Evolutionary conservation across 176 grass and related monocot species (phyloP).

Genomic region (Tuctoria greenei): DNA sequence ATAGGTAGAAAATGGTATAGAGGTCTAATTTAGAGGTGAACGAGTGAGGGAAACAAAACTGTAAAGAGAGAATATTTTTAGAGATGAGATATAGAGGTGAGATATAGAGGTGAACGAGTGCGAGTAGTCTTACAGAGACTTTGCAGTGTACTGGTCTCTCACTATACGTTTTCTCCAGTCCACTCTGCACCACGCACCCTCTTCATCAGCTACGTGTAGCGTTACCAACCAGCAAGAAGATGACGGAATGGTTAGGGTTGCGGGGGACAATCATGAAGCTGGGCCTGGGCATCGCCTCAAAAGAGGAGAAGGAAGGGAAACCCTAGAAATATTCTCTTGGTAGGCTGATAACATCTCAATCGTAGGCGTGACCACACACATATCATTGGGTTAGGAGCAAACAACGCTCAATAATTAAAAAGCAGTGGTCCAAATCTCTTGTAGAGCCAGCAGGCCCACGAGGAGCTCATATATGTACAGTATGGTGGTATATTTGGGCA

Average conservation of each 20-base stretch:
- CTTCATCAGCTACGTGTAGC: neutral
- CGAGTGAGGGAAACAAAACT: no score
- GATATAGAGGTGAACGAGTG: no score
- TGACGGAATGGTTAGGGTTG: slow-evolving; percentile 42
- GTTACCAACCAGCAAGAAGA: slow-evolving; percentile 42
- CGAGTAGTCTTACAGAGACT: no score
- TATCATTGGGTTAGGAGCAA: slow-evolving; percentile 77
- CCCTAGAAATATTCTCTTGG: slow-evolving; percentile 97
- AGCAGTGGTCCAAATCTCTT: slow-evolving; percentile 43
- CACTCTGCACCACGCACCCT: no score
- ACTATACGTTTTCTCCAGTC: no score
- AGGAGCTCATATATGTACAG: neutral
- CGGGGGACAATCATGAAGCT: slow-evolving; percentile 45
- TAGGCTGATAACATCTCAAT: slow-evolving; percentile 56
- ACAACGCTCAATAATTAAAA: slow-evolving; percentile 46
- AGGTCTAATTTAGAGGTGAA: no score
- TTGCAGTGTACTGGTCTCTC: neutral
- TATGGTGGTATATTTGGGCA: neutral
- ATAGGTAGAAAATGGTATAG: no score
- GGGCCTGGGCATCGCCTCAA: slow-evolving; percentile 48
- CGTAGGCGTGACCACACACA: slow-evolving; percentile 58
- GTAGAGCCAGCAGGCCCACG: neutral
- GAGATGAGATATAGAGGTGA: no score
- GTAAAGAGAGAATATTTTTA: no score
- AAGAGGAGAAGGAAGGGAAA: slow-evolving; percentile 47